Base-by-base conservation (phyloP, 305 asterid genomes). In the Plantago coronopus region DNA sequence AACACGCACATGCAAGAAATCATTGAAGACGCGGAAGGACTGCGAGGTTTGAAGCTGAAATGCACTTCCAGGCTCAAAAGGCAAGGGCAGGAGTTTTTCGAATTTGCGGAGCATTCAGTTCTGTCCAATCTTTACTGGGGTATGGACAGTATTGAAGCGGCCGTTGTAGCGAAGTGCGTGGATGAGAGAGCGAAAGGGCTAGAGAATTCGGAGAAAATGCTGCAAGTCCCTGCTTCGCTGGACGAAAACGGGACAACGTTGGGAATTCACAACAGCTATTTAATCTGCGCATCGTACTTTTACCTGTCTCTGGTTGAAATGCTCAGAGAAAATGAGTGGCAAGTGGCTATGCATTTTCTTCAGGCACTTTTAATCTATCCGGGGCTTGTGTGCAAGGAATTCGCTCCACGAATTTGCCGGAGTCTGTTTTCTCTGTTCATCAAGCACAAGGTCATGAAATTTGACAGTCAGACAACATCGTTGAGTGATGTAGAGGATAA, bases 111-210 rank as follows among this genome's bases (percentile, higher is more conserved):
- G 7, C 94, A 91, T 17, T 86, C 95, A 0, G 77, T 81, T 5
- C 74, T 91, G n/a, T 91, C 98, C 0, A 88, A 86, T 45, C 88
- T 91, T 42, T 83, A 88, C 72, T 84, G 87, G 91, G 98, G 96
- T 27, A 72, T 91, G 0, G 81, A 88, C 23, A 60, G 59, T 37
- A 68, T 80, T 4, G 87, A 81, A 23, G 72, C 73, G 5, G 89
- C 91, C 8, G 44, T 19, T 40, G 44, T 13, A 16, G 67, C 81
- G 0, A 62, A 63, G 38, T 61, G 46, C 42, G 22, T 1, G 0
- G 81, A 81, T 1, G 83, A 77, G 5, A 74, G 67, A 64, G 37
- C 69, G 18, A 37, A 25, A 17, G 72, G 22, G 75, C 81, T 88
- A 19, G 78, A 78, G 34, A 67, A 64, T 45, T 75, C 93, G 3